Evolutionary conservation across 352 stramenopile genomes (phyloP), one percentile per base, ranked within the genome.

Genomic region (Pythium catenulatum): DNA sequence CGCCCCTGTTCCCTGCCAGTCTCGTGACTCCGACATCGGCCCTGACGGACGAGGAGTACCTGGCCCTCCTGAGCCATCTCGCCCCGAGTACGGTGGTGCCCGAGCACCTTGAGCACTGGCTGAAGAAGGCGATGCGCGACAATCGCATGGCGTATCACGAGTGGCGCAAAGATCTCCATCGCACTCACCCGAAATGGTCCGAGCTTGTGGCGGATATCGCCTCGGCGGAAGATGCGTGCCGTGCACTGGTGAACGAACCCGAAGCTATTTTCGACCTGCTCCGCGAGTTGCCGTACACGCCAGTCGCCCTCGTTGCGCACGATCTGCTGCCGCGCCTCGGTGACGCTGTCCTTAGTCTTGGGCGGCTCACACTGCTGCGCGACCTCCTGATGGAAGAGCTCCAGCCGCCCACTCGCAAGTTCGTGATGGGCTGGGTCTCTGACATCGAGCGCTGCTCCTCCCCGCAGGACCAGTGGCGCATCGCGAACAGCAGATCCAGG

Each of bases 1-100:
- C 4, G 15, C 32, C 69, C 69, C 19, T 78, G 7, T 78, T 78
- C 50, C 69, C 65, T 13, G 69, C 69, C 3, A 78, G 69, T n/a
- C 23, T 78, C 2, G 34, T 66, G 15, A 78, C 69, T 7, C 69
- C 69, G 11, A 4, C 15, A 36, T 78, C 69, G 0, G 25, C 32
- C 13, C 6, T 66, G 6, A 5, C 30, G 4, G 39, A 46, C 19
- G 32, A 45, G 0, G 69, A 78, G 4, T 78, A 78, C 25, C 37
- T 78, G 7, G 25, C 39, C 1, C 11, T 78, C 4, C 34, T 78
- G 8, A 13, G 46, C 3, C 46, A 61, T 17, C 32, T 78, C 15
- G 4, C 9, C 3, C 32, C 46, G 4, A 5, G 4, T 4, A 39
- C 46, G 0, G 48, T 39, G 2, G 69, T 78, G 1, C 48, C 48